phyloP scores from a whole-genome alignment of 768 basidiomycete species.

The Termitomyces sp. region DNA sequence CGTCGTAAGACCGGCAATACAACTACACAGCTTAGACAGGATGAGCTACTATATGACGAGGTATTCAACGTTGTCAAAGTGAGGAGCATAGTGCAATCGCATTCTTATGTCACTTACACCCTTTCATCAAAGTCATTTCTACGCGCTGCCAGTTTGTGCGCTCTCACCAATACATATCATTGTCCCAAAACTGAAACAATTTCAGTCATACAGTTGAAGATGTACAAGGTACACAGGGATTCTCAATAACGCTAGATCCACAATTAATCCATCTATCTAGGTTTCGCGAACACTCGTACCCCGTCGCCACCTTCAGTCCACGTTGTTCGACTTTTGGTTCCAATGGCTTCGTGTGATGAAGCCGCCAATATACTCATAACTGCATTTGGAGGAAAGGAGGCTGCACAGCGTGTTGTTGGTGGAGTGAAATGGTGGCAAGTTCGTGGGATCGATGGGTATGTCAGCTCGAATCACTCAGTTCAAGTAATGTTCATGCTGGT shows the following conservation, averaged over 20 bases:
- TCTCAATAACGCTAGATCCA: not conserved
- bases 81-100: slow-evolving; percentile 10
- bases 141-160: slow-evolving; percentile 58
- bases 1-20: slow-evolving; percentile 42
- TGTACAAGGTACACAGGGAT: slow-evolving; percentile 43
- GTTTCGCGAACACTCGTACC: slow-evolving; percentile 74
- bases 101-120: not conserved
- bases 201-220: slow-evolving; percentile 81
- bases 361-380: slow-evolving; percentile 69
- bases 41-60: slow-evolving; percentile 79
- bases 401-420: slow-evolving; percentile 66
- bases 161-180: not conserved
- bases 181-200: not conserved
- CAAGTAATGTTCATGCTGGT: not conserved
- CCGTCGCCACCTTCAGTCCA: slow-evolving; percentile 84
- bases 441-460: slow-evolving; percentile 71
- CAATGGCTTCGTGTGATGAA: slow-evolving; percentile 68
- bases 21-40: slow-evolving; percentile 48
- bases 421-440: slow-evolving; percentile 99
- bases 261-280: slow-evolving; percentile 17
- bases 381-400: slow-evolving; percentile 80
- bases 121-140: slow-evolving; percentile 57
- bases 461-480: not conserved
- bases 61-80: slow-evolving; percentile 75
- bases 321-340: slow-evolving; percentile 64